Evolutionary conservation across 331 rosid genomes (phyloP), one percentile per base, ranked within the genome.

Genomic region (Quercus lobata): DNA sequence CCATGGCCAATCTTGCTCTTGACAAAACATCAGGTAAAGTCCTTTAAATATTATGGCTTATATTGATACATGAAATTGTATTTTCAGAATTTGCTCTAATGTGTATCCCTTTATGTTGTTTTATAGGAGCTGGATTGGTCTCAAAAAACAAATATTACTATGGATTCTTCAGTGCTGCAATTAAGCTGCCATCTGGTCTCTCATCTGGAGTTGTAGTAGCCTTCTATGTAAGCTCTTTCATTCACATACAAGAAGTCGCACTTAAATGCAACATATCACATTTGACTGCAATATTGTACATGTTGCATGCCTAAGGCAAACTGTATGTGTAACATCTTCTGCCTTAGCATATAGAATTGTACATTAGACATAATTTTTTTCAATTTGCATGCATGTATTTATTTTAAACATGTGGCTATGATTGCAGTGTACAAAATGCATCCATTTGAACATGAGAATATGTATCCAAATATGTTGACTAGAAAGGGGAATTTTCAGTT

Each of bases 141-240:
- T 95, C 99, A 0, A 74, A 83, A 55, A 78, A 66, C 69, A 87
- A 81, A 72, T 93, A 84, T 81, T 83, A 80, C 60, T 93, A 91
- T 68, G 98, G 99, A 86, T 95, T 95, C 92, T 95, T 95, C 89
- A 95, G 96, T 86, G 98, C 97, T 63, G 91, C 98, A 34, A 90
- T 95, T 73, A 95, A 95, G 85, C 89, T 95, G 27, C 99, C 99
- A 5, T 76, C 97, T 22, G 97, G 97, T 69, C 85, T 90, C 71
- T 84, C 99, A 69, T 84, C 99, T 58, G 99, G 99, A 56, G 97
- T 95, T 78, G 99, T 95, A 15, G 97, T 93, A 69, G 94, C 99
- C 35, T 95, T 95, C 78, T 95, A 95, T 79, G 99, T 95, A 89
- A 89, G 97, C 76, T 78, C 32, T 69, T 41, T 55, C 34, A 30